Conservation (phyloP, 768 basidiomycete species). For the Termitomyces sp. region DNA sequence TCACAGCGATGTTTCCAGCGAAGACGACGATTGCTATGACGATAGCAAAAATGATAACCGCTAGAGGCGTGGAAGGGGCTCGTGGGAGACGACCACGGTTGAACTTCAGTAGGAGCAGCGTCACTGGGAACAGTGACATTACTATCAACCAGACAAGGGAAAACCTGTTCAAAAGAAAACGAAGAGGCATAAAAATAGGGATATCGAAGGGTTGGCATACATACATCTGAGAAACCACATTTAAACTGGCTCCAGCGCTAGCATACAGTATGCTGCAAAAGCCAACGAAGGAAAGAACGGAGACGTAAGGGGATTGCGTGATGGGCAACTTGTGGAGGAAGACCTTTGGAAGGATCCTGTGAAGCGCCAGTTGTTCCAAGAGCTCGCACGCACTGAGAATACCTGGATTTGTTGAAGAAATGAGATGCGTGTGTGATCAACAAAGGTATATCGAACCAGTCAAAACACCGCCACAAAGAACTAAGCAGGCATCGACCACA, state of each 20-base stretch:
- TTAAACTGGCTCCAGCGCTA: conserved; percentile 38
- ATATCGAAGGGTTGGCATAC: conserved; percentile 26
- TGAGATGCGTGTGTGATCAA: neutral
- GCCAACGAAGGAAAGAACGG: conserved; percentile 46
- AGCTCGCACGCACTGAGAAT: conserved; percentile 61
- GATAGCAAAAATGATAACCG: conserved; percentile 39
- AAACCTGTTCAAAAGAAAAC: conserved; percentile 40
- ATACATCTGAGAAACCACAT: conserved; percentile 64
- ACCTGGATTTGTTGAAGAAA: conserved; percentile 25
- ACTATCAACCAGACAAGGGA: conserved; percentile 64
- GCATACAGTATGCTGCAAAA: conserved; percentile 58
- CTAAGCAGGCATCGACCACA: conserved; percentile 30
- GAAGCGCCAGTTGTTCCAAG: conserved; percentile 52
- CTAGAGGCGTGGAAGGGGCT: conserved; percentile 25
- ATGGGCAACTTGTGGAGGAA: conserved; percentile 46
- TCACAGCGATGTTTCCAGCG: conserved; percentile 57
- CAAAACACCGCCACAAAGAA: conserved; percentile 31
- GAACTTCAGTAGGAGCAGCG: conserved; percentile 59
- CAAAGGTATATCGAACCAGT: conserved; percentile 28
- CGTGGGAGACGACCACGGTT: conserved; percentile 61
- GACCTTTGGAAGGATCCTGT: conserved; percentile 39
- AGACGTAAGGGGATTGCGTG: conserved; percentile 49
- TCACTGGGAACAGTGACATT: conserved; percentile 22
- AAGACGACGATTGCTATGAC: conserved; percentile 41
- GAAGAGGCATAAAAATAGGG: neutral